Evolutionary conservation across 2,329 filamentous ascomycete species (phyloP), one percentile per base, ranked within the genome.

Genomic region (Ascochyta rabiei): DNA sequence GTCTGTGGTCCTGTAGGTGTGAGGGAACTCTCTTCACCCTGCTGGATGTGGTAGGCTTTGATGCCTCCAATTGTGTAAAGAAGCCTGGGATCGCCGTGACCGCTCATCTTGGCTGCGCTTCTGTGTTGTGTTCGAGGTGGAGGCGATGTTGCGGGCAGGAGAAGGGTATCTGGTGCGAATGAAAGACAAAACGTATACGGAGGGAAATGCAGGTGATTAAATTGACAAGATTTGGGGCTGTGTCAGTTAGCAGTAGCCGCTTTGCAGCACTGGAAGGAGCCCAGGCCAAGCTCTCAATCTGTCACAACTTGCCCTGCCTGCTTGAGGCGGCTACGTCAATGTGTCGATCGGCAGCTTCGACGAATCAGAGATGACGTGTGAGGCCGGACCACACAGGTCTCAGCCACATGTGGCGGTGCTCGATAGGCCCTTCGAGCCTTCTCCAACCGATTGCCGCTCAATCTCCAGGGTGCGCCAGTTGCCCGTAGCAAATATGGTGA

Each of bases 1-100:
- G 93, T 97, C 79, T 97, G 92, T 16, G 92, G 89, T 2, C 93
- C 92, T 2, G 89, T 89, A 0, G 89, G 87, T 13, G 91, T 98
- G 68, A 99, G 86, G 13, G 86, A 84, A 51, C 88, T 81, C 77
- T 98, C 93, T 64, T 88, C 84, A 75, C 95, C 93, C 83, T 96
- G 86, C 75, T 91, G 86, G 57, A 98, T 86, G 73, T 97, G 91
- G 79, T 91, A 96, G 61, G 93, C 95, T 62, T 88, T 88, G 70
- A 99, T 93, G 79, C 91, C 91, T 63, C 88, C 86, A 73, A 98
- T 79, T 24, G 80, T 78, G 69, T 82, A 84, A 52, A 85, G 79
- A 34, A 84, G 75, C 65, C 81, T 81, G 41, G 82, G 81, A 54
- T 85, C 82, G 69, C 81, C 77, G 66, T 82, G 82, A 56, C 78